Conservation (phyloP, 306 rosid species). For the Luffa acutangula region DNA sequence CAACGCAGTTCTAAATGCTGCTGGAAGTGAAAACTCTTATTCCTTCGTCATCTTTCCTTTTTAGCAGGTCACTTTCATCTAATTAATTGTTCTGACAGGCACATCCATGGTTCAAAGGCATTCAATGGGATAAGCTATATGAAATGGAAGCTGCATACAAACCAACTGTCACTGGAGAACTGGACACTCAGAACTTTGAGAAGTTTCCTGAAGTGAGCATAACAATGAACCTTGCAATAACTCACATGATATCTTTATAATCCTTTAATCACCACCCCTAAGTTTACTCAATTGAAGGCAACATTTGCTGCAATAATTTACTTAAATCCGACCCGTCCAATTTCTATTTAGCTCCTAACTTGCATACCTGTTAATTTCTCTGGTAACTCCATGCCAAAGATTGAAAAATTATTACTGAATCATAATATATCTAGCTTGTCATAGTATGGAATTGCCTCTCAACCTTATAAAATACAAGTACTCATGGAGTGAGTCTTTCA, state of each 20-base stretch:
- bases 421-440: not conserved
- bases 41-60: not conserved
- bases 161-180: conserved; percentile 79
- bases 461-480: not conserved
- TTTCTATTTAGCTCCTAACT: not conserved
- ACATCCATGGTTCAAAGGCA: conserved; percentile 80
- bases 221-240: not conserved
- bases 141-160: conserved; percentile 86
- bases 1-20: not conserved
- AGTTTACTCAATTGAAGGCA: not conserved
- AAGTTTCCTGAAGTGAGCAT: conserved; percentile 92
- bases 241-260: not conserved
- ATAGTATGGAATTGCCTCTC: not conserved
- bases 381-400: not conserved
- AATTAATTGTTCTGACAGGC: conserved; percentile 41
- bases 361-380: not conserved
- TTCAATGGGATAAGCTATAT: conserved; percentile 91
- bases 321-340: not conserved
- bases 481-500: not conserved
- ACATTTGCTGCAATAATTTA: not conserved
- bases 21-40: not conserved
- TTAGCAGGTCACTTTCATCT: conserved; percentile 2
- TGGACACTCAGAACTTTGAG: conserved; percentile 95
- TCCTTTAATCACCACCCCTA: not conserved
- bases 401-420: not conserved